Evolutionary conservation across 2,329 filamentous ascomycete species (phyloP).

Genomic region (Colletotrichum australisinense): DNA sequence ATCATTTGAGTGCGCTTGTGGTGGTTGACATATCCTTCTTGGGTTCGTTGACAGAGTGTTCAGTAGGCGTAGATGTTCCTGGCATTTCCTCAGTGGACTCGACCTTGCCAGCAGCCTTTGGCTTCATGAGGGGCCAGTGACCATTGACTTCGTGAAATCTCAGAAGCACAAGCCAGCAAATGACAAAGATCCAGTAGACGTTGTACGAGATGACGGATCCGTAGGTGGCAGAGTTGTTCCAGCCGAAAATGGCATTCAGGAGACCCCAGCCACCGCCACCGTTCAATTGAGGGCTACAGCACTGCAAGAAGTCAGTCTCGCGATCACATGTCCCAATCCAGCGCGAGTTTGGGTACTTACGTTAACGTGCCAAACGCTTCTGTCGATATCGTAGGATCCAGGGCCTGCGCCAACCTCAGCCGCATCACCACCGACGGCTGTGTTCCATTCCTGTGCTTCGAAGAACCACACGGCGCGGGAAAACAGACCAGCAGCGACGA

Average conservation of each 20-base stretch:
- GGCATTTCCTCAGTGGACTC: no score
- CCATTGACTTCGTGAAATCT: no score
- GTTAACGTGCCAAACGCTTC: conserved; percentile 86
- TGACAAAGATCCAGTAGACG: conserved; percentile 34
- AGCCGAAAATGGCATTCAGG: conserved; percentile 78
- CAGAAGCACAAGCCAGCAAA: no score
- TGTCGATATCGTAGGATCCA: conserved; percentile 81
- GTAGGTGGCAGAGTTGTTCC: conserved; percentile 44
- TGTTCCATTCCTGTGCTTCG: conserved; percentile 61
- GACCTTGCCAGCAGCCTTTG: no score
- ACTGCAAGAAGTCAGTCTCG: conserved; percentile 49
- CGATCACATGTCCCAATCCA: conserved; percentile 33
- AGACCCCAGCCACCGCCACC: conserved; percentile 78
- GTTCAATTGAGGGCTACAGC: conserved; percentile 72
- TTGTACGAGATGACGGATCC: conserved; percentile 37
- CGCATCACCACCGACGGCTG: conserved; percentile 66
- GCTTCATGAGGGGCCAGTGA: no score
- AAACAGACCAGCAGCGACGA: conserved; percentile 76
- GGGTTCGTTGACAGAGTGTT: no score
- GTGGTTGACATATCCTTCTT: no score
- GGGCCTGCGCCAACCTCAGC: conserved; percentile 65
- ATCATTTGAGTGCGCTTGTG: no score
- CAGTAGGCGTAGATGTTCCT: no score
- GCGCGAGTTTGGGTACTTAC: conserved; percentile 52
- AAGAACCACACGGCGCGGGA: background rate